Evolutionary conservation across 2,329 filamentous ascomycete species (phyloP).

Genomic region (Penicillium palitans): DNA sequence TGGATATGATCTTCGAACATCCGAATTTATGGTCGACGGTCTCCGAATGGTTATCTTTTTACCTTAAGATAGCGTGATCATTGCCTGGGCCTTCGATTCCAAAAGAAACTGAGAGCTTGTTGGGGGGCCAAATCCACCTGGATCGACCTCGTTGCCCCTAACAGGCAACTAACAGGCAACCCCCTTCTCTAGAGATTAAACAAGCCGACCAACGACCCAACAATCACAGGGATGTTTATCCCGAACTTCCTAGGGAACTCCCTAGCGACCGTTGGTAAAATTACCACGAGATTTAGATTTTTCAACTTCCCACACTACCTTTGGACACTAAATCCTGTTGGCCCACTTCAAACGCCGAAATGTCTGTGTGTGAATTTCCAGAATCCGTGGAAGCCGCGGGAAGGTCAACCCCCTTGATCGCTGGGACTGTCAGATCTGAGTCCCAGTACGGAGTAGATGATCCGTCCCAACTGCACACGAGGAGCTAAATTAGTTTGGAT

Average conservation of each 20-base stretch:
- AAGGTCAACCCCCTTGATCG: conserved; percentile 11
- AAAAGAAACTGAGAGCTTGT: not conserved
- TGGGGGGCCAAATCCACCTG: not conserved
- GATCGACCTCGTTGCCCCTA: conserved; percentile 4
- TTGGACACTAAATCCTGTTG: not conserved
- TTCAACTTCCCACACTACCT: not conserved
- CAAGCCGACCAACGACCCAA: not conserved
- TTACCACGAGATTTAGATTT: not conserved
- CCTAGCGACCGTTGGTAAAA: not conserved
- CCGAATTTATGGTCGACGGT: not conserved
- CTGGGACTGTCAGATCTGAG: conserved; percentile 12
- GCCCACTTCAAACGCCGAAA: conserved; percentile 11
- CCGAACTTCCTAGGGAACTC: not conserved
- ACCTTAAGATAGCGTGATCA: not conserved
- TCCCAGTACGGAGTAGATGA: not conserved
- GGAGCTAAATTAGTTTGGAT: not conserved
- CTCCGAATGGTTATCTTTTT: not conserved
- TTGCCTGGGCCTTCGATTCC: not conserved
- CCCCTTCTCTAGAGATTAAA: not conserved
- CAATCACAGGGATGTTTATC: not conserved
- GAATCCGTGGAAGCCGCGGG: conserved; percentile 7
- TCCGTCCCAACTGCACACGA: not conserved
- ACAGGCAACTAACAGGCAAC: not conserved
- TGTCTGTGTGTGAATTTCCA: conserved; percentile 4
- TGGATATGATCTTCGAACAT: conserved; percentile 3